Base-by-base conservation (phyloP, 2,329 filamentous ascomycete genomes). In the Colletotrichum phormii region DNA sequence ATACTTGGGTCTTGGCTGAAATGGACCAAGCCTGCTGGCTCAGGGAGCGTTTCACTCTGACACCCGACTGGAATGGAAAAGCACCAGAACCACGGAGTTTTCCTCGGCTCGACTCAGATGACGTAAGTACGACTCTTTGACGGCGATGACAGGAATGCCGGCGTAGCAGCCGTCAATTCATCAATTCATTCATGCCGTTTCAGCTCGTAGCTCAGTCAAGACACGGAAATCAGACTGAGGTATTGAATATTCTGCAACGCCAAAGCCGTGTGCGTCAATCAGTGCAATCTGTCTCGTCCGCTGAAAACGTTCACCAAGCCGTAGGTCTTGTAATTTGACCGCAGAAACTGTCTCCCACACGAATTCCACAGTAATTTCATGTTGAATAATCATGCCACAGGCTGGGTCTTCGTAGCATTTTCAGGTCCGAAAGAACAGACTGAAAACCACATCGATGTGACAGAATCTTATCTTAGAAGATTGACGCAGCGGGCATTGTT, bases 61-160 rank as follows among this genome's bases (percentile, higher is more conserved):
- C 29, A 70, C 66, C 33, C 55, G 46, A 31, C 33, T 65, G 71
- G 71, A 70, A 71, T 65, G 66, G 55, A 57, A 53, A 29, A 35
- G n/a, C n/a, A 24, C 37, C 71, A 24, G 54, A 61, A 64, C 31
- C 37, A 46, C 46, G 46, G 46, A 29, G 31, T 54, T 31, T 59
- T 60, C 51, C 51, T 69, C 13, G 22, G 11, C 46, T 55, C n/a
- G 24, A 49, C 12, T 46, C 35, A 22, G 35, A 33, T 64, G 70
- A 72, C 55, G 46, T 53, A 57, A 61, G 42, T 29, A 54, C 13
- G 9, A 7, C 33, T n/a, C 13, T 35, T 29, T 29, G 55, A 64
- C 60, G 70, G 49, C 35, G 42, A 57, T 46, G 46, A 22, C 54
- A 22, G 67, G 55, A 64, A 72, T 72, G 60, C 55, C 64, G 66